Base-by-base conservation (phyloP, 1,284 basidiomycete species). In the Butyriboletus appendiculatus region DNA sequence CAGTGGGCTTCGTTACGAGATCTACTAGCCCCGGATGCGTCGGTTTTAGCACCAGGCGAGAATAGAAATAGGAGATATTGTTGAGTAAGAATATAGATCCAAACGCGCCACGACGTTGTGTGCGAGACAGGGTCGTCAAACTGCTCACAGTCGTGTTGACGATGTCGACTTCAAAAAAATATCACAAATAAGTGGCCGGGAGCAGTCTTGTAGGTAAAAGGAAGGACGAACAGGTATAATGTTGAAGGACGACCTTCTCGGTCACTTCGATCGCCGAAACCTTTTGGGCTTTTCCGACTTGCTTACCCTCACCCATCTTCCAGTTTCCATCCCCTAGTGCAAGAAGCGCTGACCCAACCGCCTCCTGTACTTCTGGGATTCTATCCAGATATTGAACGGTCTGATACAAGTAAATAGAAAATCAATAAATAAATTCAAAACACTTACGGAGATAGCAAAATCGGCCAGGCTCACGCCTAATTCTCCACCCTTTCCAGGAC, bases 271-370 rank as follows among this genome's bases (percentile, higher is more conserved):
- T 73, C 1, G 71, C 59, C 48, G 73, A 68, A 6, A 35, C 30
- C 55, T 81, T 82, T 4, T 69, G 57, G 1, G 66, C 69, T 60
- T 82, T 84, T 5, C 79, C 81, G 3, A 86, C 81, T 59, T 80
- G 78, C 28, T 86, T 77, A 3, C 90, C 89, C 57, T 90, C 88
- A 5, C 90, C 90, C 90, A 92, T 92, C 70, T 83, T 89, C 90
- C 90, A 92, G 60, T 92, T 92, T 4, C 90, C 90, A 57, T 92
- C 90, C 1, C 90, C 90, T 1, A 92, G 78, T 1, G 82, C 80
- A 41, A 82, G 66, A 35, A 92, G 73, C 0, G 85, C 82, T 3
- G 86, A 75, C 1, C 79, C 80, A 12, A 84, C 87, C 0, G 86
- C 88, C 30, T 75, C 77, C 50, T 82, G 78, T 4, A 92, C 85